Percentiles rank a stretch among this genome's conserved stretches.
These are phyloP conservation scores for Bruguiera gymnorhiza DNA, from an alignment of 345 rosid genomes.

Conservation along the genomic window DNA sequence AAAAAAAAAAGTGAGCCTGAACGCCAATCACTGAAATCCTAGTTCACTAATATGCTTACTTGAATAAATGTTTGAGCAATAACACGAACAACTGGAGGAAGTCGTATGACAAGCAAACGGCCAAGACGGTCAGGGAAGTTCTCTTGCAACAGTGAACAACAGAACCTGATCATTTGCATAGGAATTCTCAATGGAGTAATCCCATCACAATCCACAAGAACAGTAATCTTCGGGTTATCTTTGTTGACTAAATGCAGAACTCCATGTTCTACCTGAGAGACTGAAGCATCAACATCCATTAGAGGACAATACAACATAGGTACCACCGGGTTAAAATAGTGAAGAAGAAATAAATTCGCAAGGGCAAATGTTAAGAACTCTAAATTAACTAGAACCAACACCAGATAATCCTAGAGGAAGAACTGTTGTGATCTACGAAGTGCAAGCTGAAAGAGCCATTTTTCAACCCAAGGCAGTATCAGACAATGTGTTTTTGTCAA, in stretches of 20 bases:
- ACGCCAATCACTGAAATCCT: slow-evolving; percentile 5
- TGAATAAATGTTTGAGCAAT: slow-evolving; percentile 82
- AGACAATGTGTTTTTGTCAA: too few relatives aligned
- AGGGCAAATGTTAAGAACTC: too few relatives aligned
- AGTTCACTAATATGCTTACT: slow-evolving; percentile 36
- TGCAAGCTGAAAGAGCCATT: too few relatives aligned
- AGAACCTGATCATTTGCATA: slow-evolving; percentile 85
- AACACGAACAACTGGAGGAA: slow-evolving; percentile 84
- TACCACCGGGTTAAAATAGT: too few relatives aligned
- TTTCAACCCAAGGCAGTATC: too few relatives aligned
- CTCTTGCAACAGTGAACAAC: slow-evolving; percentile 82
- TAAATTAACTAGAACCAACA: too few relatives aligned
- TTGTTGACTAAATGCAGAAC: slow-evolving; percentile 52
- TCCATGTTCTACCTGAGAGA: slow-evolving; percentile 91
- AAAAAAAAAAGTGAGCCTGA: neutral
- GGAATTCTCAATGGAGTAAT: slow-evolving; percentile 80
- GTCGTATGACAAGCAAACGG: slow-evolving; percentile 73
- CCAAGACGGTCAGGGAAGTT: slow-evolving; percentile 88
- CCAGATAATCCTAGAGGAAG: too few relatives aligned
- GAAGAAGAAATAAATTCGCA: too few relatives aligned
- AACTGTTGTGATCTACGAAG: too few relatives aligned
- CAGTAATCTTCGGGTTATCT: slow-evolving; percentile 65
- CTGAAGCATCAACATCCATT: slow-evolving; percentile 39
- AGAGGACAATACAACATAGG: neutral
- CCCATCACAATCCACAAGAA: slow-evolving; percentile 87